Conservation (phyloP, 441 rosid genomes). For the Aquilaria agallochum region DNA sequence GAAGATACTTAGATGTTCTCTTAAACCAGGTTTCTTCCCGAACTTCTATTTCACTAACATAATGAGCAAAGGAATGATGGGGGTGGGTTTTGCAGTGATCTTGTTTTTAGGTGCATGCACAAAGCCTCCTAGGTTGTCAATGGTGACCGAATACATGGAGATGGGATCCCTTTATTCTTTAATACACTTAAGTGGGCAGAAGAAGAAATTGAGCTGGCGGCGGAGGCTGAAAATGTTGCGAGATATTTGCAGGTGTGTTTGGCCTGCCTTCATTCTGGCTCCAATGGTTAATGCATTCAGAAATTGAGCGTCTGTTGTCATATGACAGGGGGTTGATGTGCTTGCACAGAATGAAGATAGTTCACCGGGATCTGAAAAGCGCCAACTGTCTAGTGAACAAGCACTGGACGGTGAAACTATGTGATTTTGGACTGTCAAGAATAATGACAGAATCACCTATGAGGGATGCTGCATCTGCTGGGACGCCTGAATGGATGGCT, state of each 20-base stretch:
- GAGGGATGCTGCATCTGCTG: slow-evolving; percentile 80
- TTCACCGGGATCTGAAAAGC: slow-evolving; percentile 91
- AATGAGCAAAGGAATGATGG: neutral
- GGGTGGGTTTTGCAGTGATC: slow-evolving; percentile 59
- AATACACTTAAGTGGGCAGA: slow-evolving; percentile 89
- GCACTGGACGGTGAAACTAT: slow-evolving; percentile 83
- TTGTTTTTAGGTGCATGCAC: slow-evolving; percentile 97
- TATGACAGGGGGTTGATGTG: slow-evolving; percentile 85
- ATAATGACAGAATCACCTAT: slow-evolving; percentile 59
- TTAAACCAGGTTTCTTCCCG: neutral
- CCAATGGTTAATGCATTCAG: too few relatives aligned
- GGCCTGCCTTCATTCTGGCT: neutral
- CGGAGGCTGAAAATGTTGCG: slow-evolving; percentile 88
- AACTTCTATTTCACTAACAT: neutral
- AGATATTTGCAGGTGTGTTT: slow-evolving; percentile 87
- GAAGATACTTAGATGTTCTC: neutral
- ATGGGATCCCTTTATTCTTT: slow-evolving; percentile 87
- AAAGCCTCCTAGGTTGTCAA: slow-evolving; percentile 85
- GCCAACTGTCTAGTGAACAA: slow-evolving; percentile 90
- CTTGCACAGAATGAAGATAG: slow-evolving; percentile 92
- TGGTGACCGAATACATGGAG: slow-evolving; percentile 98
- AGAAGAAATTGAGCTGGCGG: slow-evolving; percentile 88
- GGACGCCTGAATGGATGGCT: slow-evolving; percentile 99
- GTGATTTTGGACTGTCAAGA: slow-evolving; percentile 94
- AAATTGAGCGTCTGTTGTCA: slow-evolving; percentile 6